A percentile compares a stretch with the other conserved stretches of the same genome.
Conservation (phyloP, 768 basidiomycete species). For the Agaricus sinodeliciosus region DNA sequence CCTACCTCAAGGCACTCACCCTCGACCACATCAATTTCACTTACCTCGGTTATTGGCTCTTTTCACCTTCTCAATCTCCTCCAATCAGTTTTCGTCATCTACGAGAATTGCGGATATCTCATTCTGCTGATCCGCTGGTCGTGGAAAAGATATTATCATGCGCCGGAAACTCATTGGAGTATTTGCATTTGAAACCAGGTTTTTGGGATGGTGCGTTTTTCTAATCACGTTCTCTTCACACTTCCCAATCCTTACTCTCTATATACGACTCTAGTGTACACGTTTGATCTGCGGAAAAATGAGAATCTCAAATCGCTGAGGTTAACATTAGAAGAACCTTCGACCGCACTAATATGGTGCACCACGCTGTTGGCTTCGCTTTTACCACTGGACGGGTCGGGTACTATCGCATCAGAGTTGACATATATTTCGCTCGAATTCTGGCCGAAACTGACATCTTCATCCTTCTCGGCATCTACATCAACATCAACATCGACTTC, state of each 20-base stretch:
- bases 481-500: neutral
- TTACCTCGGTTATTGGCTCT: slow-evolving; percentile 31
- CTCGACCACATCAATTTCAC: slow-evolving; percentile 33
- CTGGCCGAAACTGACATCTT: slow-evolving; percentile 30
- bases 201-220: slow-evolving; percentile 27
- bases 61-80: slow-evolving; percentile 20
- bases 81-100: slow-evolving; percentile 29
- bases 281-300: slow-evolving; percentile 30
- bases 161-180: slow-evolving; percentile 30
- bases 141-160: slow-evolving; percentile 28
- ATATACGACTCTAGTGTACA: slow-evolving; percentile 18
- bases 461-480: neutral
- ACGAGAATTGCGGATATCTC: slow-evolving; percentile 35
- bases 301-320: slow-evolving; percentile 30
- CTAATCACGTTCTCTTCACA: neutral
- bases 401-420: slow-evolving; percentile 15
- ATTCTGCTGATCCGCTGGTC: slow-evolving; percentile 29
- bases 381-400: slow-evolving; percentile 9
- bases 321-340: slow-evolving; percentile 34
- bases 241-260: neutral
- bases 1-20: slow-evolving; percentile 29
- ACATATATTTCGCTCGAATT: slow-evolving; percentile 33
- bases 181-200: slow-evolving; percentile 39
- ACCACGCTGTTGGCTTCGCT: slow-evolving; percentile 21
- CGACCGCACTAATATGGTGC: slow-evolving; percentile 31